These are phyloP conservation scores for Grosmannia clavigera DNA, from an alignment of 2,329 filamentous ascomycete species.

Conservation along the genomic window DNA sequence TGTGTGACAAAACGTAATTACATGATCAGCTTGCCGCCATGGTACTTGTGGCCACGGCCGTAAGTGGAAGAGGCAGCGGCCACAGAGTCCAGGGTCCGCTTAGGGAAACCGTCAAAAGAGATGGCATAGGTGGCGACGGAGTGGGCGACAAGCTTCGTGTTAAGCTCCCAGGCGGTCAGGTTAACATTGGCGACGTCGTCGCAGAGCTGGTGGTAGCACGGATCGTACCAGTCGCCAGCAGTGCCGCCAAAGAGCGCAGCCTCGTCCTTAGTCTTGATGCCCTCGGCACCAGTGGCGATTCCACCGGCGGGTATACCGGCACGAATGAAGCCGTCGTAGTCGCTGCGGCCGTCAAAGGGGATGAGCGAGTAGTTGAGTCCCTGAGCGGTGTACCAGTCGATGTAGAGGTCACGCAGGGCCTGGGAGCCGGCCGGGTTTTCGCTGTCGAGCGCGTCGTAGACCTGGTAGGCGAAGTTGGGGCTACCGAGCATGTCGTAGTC, in stretches of 20 bases:
- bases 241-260: slow-evolving; percentile 56
- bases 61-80: slow-evolving; percentile 17
- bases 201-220: slow-evolving; percentile 50
- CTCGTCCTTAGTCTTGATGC: slow-evolving; percentile 58
- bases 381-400: slow-evolving; percentile 50
- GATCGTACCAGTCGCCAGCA: slow-evolving; percentile 47
- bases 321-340: slow-evolving; percentile 67
- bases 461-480: slow-evolving; percentile 53
- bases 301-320: slow-evolving; percentile 63
- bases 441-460: slow-evolving; percentile 61
- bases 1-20: slow-evolving; percentile 17
- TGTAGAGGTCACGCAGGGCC: slow-evolving; percentile 55
- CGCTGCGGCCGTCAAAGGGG: slow-evolving; percentile 65
- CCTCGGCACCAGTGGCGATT: slow-evolving; percentile 67
- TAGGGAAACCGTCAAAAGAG: slow-evolving; percentile 53
- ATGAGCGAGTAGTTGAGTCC: slow-evolving; percentile 57
- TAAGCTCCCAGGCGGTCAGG: slow-evolving; percentile 46
- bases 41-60: slow-evolving; percentile 31
- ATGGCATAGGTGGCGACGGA: slow-evolving; percentile 57
- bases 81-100: slow-evolving; percentile 26
- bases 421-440: slow-evolving; percentile 59
- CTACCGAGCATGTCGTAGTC: slow-evolving; percentile 61
- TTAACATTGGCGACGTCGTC: slow-evolving; percentile 47
- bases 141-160: slow-evolving; percentile 57
- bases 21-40: slow-evolving; percentile 33